Evolutionary conservation across 1,284 basidiomycete genomes (phyloP).

Genomic region (Phylloboletellus chloephorus): DNA sequence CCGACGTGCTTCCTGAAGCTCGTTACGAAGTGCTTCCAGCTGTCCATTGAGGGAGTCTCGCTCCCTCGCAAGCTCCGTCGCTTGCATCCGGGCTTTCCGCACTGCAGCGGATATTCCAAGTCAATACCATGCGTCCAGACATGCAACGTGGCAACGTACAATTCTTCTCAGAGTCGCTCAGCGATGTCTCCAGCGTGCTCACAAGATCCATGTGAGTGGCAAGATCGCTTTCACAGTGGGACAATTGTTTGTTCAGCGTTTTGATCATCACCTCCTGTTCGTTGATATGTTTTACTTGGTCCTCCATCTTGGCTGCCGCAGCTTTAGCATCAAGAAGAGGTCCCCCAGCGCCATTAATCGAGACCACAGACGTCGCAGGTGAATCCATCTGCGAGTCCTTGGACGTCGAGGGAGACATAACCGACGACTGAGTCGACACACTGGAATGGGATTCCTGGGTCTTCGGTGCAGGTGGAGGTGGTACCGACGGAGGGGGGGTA

Average conservation of each 20-base stretch:
- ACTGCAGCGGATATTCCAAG: constrained; percentile 42
- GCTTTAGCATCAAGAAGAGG: constrained; percentile 47
- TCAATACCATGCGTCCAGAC: constrained; percentile 18
- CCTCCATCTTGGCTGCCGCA: constrained; percentile 54
- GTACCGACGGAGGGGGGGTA: constrained; percentile 82
- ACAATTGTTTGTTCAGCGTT: constrained; percentile 86
- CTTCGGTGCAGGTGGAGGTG: constrained; percentile 77
- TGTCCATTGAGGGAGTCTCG: constrained; percentile 68
- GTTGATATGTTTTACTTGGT: constrained; percentile 69
- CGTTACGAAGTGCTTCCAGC: constrained; percentile 59
- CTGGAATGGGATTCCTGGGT: constrained; percentile 45
- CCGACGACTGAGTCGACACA: constrained; percentile 53
- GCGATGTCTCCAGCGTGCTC: constrained; percentile 71
- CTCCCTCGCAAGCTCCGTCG: constrained; percentile 79
- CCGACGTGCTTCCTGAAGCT: constrained; percentile 68
- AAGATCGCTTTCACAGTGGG: constrained; percentile 85
- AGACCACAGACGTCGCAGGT: constrained; percentile 59
- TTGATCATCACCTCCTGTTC: constrained; percentile 89
- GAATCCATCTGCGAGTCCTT: constrained; percentile 63
- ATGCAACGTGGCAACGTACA: constrained; percentile 46
- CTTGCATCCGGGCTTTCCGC: constrained; percentile 85
- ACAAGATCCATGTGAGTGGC: constrained; percentile 91
- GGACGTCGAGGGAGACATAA: constrained; percentile 47
- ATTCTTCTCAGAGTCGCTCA: constrained; percentile 87
- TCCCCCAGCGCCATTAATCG: constrained; percentile 29